These are phyloP conservation scores for Mycena vitilis DNA, from an alignment of 768 basidiomycete species.

Conservation along the genomic window DNA sequence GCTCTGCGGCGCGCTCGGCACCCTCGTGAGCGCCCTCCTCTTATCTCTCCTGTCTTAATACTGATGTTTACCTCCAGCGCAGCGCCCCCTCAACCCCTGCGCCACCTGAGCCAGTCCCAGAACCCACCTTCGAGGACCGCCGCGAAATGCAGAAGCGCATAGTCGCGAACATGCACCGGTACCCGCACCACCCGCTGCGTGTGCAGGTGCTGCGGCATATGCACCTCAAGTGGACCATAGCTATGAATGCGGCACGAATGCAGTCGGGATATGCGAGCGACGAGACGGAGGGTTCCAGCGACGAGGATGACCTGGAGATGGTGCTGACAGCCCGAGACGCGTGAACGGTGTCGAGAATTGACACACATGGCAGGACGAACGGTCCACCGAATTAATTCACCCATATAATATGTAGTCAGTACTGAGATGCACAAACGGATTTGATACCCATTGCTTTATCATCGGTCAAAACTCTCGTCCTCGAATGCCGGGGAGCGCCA, in stretches of 20 bases:
- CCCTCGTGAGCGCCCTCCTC: slow-evolving; percentile 18
- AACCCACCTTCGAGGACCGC: slow-evolving; percentile 13
- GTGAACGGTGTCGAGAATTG: neutral
- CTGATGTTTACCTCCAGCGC: slow-evolving; percentile 15
- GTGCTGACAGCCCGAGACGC: neutral
- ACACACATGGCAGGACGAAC: neutral
- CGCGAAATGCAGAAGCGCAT: slow-evolving; percentile 30
- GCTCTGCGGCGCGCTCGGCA: slow-evolving; percentile 26
- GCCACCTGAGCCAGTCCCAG: neutral
- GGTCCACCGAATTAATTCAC: no score
- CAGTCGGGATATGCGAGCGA: slow-evolving; percentile 25
- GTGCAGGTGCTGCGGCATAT: slow-evolving; percentile 33
- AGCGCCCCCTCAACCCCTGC: neutral
- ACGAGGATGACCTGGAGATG: slow-evolving; percentile 30
- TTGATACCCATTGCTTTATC: neutral
- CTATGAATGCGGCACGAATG: slow-evolving; percentile 14
- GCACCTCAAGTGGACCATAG: slow-evolving; percentile 34
- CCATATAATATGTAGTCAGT: no score
- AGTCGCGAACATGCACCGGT: slow-evolving; percentile 22
- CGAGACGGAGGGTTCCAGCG: slow-evolving; percentile 18
- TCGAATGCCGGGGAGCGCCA: neutral
- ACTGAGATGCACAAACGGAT: no score
- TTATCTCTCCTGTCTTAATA: neutral
- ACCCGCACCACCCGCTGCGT: slow-evolving; percentile 29
- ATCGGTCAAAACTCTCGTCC: neutral